A percentile compares a stretch with the other conserved stretches of the same genome.
Conservation (phyloP, 2,329 filamentous ascomycete species). For the Ophiocordyceps camponoti-saundersi region DNA sequence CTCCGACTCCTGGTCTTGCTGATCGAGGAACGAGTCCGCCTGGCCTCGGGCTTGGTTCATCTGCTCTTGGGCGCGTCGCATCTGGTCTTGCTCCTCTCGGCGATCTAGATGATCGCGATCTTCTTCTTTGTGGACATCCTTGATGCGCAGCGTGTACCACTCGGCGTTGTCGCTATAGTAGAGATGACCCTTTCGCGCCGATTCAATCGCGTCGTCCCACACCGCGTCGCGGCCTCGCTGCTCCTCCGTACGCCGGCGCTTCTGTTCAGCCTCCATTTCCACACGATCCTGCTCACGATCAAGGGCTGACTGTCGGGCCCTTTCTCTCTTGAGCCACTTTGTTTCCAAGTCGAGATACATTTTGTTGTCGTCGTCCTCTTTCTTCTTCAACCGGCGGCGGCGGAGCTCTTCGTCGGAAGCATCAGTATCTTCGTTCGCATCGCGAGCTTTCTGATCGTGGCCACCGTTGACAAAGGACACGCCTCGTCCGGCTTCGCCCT, state of each 20-base stretch:
- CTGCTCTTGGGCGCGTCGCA: constrained; percentile 49
- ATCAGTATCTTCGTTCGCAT: constrained; percentile 74
- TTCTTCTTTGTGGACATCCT: constrained; percentile 57
- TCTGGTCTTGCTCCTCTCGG: constrained; percentile 58
- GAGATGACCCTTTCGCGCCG: constrained; percentile 49
- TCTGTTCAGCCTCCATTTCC: constrained; percentile 51
- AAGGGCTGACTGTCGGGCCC: constrained; percentile 65
- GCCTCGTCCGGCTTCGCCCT: constrained; percentile 40
- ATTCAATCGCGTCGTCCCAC: constrained; percentile 88
- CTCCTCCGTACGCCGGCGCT: constrained; percentile 50
- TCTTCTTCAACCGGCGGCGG: constrained; percentile 51
- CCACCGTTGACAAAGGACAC: constrained; percentile 72
- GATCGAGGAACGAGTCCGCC: constrained; percentile 81
- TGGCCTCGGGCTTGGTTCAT: constrained; percentile 65
- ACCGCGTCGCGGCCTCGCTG: constrained; percentile 45
- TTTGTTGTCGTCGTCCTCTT: constrained; percentile 61
- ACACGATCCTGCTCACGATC: constrained; percentile 74
- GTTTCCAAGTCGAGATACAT: constrained; percentile 72
- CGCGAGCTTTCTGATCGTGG: constrained; percentile 34
- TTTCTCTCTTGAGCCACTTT: constrained; percentile 80
- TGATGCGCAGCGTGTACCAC: constrained; percentile 69
- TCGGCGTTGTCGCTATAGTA: constrained; percentile 78
- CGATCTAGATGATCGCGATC: constrained; percentile 72
- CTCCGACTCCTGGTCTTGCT: constrained; percentile 63
- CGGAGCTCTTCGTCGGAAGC: constrained; percentile 79